Conservation (phyloP, 1,284 basidiomycete species). For the Coriolopsis trogii region DNA sequence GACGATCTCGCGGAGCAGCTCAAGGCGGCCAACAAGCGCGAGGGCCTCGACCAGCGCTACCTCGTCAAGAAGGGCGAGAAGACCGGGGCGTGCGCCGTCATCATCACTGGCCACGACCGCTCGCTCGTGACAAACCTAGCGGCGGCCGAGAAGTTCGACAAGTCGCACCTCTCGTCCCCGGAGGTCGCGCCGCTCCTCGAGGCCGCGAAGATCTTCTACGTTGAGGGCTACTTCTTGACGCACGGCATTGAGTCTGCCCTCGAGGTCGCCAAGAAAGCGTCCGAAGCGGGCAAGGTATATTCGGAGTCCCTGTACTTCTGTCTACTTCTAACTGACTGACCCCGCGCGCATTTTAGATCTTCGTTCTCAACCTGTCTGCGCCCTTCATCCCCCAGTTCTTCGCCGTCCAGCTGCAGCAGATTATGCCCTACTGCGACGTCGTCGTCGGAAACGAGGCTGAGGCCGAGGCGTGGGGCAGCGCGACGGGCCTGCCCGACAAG, state of each 20-base stretch:
- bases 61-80: constrained; percentile 85
- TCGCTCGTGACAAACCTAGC: constrained; percentile 92
- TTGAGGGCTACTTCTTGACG: constrained; percentile 98
- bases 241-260: constrained; percentile 84
- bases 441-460: constrained; percentile 96
- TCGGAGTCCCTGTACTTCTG: constrained; percentile 1
- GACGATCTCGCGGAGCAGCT: constrained; percentile 92
- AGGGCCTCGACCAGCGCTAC: constrained; percentile 90
- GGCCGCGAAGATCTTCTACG: constrained; percentile 87
- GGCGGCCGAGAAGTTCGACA: constrained; percentile 88
- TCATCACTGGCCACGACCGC: constrained; percentile 93
- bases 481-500: constrained; percentile 58
- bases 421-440: constrained; percentile 85
- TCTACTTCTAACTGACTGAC: background rate
- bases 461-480: constrained; percentile 84
- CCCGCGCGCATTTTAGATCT: constrained; percentile 53
- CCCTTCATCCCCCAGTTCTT: constrained; percentile 99
- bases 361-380: constrained; percentile 93
- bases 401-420: constrained; percentile 75
- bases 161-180: constrained; percentile 79
- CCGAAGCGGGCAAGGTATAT: constrained; percentile 73
- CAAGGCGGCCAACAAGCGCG: constrained; percentile 90
- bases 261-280: constrained; percentile 83
- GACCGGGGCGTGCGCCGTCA: constrained; percentile 96
- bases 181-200: constrained; percentile 80